Evolutionary conservation across 176 grass and related monocot genomes (phyloP).

Genomic region (Leersia perrieri): DNA sequence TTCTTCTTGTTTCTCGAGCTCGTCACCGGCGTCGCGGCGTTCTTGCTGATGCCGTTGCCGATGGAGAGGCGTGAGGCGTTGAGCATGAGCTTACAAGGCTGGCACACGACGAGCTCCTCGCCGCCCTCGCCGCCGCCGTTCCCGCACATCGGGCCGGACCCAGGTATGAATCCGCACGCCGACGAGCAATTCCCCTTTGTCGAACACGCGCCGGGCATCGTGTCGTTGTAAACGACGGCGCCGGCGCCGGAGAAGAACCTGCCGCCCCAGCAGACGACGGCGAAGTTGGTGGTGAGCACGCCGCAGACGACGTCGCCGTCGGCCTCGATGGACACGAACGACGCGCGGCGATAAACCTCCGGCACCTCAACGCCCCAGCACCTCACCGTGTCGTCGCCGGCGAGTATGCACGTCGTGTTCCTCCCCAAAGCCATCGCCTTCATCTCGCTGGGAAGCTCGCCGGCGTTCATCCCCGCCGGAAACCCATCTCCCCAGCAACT

Average conservation of each 20-base stretch:
- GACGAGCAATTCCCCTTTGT: background rate
- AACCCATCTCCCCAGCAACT: conserved; percentile 64
- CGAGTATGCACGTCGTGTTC: conserved; percentile 69
- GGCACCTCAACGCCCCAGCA: conserved; percentile 66
- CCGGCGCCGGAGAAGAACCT: too few species aligned
- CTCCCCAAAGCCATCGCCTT: conserved; percentile 54
- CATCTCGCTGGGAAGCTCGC: conserved; percentile 32
- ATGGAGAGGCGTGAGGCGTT: conserved; percentile 31
- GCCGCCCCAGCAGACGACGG: conserved; percentile 75
- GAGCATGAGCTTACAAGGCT: conserved; percentile 19
- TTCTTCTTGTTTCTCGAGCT: background rate
- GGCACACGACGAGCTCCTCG: conserved; percentile 56
- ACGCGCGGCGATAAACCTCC: background rate
- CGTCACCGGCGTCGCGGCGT: accelerated
- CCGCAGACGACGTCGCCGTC: conserved; percentile 70
- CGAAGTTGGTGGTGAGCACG: conserved; percentile 48
- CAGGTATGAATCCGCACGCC: conserved; percentile 33
- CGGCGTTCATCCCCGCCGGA: conserved; percentile 8
- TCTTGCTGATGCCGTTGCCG: background rate
- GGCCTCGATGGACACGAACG: conserved; percentile 62
- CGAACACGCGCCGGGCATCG: conserved; percentile 62
- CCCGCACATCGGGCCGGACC: conserved; percentile 42
- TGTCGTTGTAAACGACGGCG: conserved; percentile 46
- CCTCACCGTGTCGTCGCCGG: conserved; percentile 26
- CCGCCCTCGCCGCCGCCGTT: conserved; percentile 30